phyloP scores from a whole-genome alignment of 495 filamentous ascomycete species.

The Penicillium taxi region DNA sequence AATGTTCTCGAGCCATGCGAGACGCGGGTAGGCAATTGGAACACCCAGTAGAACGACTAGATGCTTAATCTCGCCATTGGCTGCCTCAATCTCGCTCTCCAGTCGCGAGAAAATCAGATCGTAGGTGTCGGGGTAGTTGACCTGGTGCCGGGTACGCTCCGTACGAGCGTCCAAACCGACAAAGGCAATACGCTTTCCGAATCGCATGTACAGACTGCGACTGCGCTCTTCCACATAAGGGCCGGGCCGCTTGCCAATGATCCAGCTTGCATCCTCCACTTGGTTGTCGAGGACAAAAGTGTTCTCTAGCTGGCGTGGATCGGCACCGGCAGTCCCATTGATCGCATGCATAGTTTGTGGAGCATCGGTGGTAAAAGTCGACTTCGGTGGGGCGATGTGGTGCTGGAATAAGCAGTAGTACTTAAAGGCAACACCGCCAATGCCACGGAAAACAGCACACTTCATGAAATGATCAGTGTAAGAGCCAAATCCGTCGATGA shows the following conservation, averaged over 20 bases:
- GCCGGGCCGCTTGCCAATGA: constrained; percentile 68
- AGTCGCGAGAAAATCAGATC: constrained; percentile 69
- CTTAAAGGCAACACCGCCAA: constrained; percentile 78
- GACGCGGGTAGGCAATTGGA: constrained; percentile 87
- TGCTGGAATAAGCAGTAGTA: constrained; percentile 96
- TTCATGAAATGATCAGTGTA: constrained; percentile 93
- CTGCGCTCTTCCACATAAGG: constrained; percentile 74
- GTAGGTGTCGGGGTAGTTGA: constrained; percentile 89
- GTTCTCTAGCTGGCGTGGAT: constrained; percentile 59
- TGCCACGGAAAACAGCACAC: constrained; percentile 83
- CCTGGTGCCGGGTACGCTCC: constrained; percentile 83
- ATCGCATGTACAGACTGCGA: constrained; percentile 68
- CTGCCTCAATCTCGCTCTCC: constrained; percentile 53
- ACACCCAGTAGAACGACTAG: constrained; percentile 82
- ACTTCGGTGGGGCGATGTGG: constrained; percentile 71
- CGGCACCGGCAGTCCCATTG: constrained; percentile 45
- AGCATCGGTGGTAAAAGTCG: constrained; percentile 71
- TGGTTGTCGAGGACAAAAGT: constrained; percentile 57
- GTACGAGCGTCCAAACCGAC: constrained; percentile 83
- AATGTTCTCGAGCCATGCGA: constrained; percentile 91
- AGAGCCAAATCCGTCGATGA: constrained; percentile 88
- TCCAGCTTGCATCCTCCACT: constrained; percentile 63
- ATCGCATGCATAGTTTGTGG: constrained; percentile 44
- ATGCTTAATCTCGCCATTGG: constrained; percentile 62
- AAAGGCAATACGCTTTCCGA: constrained; percentile 82